Base-by-base conservation (phyloP, 2,329 filamentous ascomycete genomes). In the Hymenoscyphus repandus region DNA sequence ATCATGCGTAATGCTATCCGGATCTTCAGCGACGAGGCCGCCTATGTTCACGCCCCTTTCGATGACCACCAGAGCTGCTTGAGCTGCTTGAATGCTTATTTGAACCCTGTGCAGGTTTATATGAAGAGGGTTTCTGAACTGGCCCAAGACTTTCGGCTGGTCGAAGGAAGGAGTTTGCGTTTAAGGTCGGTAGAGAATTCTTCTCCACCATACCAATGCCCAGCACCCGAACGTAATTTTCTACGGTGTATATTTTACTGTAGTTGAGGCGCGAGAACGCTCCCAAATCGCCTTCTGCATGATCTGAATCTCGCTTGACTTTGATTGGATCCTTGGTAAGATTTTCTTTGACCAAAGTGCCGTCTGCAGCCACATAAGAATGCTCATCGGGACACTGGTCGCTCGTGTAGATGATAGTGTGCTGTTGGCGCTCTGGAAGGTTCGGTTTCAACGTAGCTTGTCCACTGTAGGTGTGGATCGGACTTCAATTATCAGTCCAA, bases 161-260 rank as follows among this genome's bases (percentile, higher is more conserved):
- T 22, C 38, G 45, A 13, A 53, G 17, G 30, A 39, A 47, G 7
- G 47, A 53, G 18, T 53, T 53, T 15, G 43, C 43, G 22, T 33
- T 47, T 11, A 53, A 41, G 22, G 38, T 44, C 30, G 51, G 33
- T 5, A 53, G 27, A 17, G 43, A 50, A 15, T 57, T 18, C 17
- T 45, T 52, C 17, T 56, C 42, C n/a, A 59, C 52, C 30, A 38
- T 49, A 10, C 63, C 63, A 15, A 63, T 58, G 10, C 60, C 62
- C 13, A 54, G 51, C 1, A 65, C 61, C 7, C 54, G 51, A 4
- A 61, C 49, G 36, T 61, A 60, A 15, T 63, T 51, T 34, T 65
- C 63, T 2, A 65, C 56, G 0, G 63, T 64, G 37, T 64, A 64
- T 13, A 64, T 40, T 17, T 65, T 65, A 3, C 47, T 40, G 32